Percentiles rank a stretch among this genome's conserved stretches.
These are phyloP conservation scores for Fusarium fujikuroi DNA, from an alignment of 2,329 filamentous ascomycete species.

Conservation along the genomic window DNA sequence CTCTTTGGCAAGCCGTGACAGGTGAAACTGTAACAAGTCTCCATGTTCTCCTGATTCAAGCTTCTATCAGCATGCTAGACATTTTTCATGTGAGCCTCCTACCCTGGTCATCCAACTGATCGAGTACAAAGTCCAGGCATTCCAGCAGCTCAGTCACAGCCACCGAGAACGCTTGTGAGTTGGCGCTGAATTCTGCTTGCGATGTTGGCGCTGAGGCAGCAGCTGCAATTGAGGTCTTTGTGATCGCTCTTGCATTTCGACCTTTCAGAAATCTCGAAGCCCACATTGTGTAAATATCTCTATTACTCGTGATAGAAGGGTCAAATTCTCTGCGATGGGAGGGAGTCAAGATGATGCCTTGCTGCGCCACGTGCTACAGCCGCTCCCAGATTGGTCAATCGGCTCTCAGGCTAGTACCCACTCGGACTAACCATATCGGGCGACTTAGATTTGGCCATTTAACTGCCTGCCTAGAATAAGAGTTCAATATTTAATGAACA, in stretches of 20 bases:
- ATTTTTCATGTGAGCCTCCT: too few species aligned
- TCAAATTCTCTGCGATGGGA: background rate
- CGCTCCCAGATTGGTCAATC: background rate
- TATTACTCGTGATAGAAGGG: background rate
- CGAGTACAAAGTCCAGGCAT: slow-evolving; percentile 39
- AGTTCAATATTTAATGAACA: too few species aligned
- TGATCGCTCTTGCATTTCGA: background rate
- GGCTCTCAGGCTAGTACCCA: too few species aligned
- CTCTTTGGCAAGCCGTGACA: slow-evolving; percentile 33
- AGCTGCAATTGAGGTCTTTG: slow-evolving; percentile 4
- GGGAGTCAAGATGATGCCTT: background rate
- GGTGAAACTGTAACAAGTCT: slow-evolving; percentile 36
- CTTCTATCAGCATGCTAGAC: too few species aligned
- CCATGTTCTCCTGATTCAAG: slow-evolving; percentile 27
- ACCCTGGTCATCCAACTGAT: slow-evolving; percentile 37
- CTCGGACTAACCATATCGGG: too few species aligned
- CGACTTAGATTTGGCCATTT: too few species aligned
- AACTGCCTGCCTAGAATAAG: too few species aligned
- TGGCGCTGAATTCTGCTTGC: slow-evolving; percentile 27
- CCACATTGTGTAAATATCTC: background rate
- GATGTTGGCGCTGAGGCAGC: slow-evolving; percentile 8
- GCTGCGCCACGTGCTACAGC: slow-evolving; percentile 6
- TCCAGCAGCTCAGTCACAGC: slow-evolving; percentile 36
- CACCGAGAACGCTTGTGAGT: slow-evolving; percentile 34
- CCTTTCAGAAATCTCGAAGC: background rate